Conservation (phyloP, 129 eudicot genomes). For the Saposhnikovia divaricata region DNA sequence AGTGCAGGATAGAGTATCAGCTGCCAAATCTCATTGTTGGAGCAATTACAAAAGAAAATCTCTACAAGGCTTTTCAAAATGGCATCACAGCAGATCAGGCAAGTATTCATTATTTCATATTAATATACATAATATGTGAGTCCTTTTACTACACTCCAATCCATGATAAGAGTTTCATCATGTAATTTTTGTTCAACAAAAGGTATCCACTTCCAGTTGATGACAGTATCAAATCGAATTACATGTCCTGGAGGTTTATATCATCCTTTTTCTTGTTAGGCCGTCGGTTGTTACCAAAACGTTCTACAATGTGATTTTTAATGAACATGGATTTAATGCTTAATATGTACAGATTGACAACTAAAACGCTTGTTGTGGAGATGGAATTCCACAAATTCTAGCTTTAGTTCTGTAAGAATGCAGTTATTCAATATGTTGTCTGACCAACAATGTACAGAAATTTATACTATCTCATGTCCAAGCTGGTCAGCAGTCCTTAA, state of each 20-base stretch:
- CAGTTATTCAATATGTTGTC: background rate
- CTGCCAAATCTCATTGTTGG: constrained; percentile 94
- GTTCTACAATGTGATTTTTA: background rate
- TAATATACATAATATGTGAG: background rate
- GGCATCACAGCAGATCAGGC: constrained; percentile 93
- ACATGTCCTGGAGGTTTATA: background rate
- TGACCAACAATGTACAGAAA: background rate
- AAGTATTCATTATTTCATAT: constrained; percentile 13
- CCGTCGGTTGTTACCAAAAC: background rate
- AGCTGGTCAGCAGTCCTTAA: background rate
- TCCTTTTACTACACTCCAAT: background rate
- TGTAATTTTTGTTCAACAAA: background rate
- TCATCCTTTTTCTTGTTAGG: background rate
- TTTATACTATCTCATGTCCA: background rate
- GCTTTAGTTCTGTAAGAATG: background rate
- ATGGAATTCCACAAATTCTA: background rate
- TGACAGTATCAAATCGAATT: background rate
- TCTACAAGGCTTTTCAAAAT: constrained; percentile 74
- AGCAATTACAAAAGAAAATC: constrained; percentile 79
- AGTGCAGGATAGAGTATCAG: constrained; percentile 82
- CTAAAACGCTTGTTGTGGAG: background rate
- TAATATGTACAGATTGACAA: background rate
- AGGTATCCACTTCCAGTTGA: background rate
- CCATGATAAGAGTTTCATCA: background rate
- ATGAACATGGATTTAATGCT: background rate